Conservation (phyloP, 805 yeast genomes). For the Blastobotrys parvus region DNA sequence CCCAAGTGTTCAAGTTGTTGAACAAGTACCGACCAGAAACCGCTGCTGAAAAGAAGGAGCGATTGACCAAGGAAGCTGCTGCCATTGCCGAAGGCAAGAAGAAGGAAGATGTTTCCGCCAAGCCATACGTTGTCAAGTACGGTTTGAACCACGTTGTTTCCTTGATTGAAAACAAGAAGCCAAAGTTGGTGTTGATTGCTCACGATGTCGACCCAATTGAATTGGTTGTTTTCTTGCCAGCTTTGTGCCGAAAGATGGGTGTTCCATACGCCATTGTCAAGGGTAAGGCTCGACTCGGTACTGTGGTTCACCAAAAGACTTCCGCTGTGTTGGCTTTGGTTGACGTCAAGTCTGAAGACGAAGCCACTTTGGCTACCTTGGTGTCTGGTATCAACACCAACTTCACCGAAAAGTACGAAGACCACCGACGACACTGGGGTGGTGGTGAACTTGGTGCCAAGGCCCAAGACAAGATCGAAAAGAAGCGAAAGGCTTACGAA, state of each 20-base stretch:
- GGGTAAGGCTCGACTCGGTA: conserved; percentile 98
- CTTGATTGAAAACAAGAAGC: conserved; percentile 96
- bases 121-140: conserved; percentile 95
- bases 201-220: conserved; percentile 99
- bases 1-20: conserved; percentile 92
- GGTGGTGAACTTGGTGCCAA: conserved; percentile 98
- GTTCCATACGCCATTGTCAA: conserved; percentile 97
- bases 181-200: conserved; percentile 94
- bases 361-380: conserved; percentile 87
- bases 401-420: conserved; percentile 92
- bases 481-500: conserved; percentile 53
- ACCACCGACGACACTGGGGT: conserved; percentile 98
- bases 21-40: conserved; percentile 99
- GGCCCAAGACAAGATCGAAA: conserved; percentile 77
- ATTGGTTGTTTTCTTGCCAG: conserved; percentile 94
- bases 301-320: conserved; percentile 95
- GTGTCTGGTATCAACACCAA: conserved; percentile 88
- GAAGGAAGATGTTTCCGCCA: conserved; percentile 92
- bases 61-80: conserved; percentile 98
- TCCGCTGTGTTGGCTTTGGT: conserved; percentile 96
- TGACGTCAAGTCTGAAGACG: conserved; percentile 91
- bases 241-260: conserved; percentile 99
- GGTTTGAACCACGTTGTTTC: conserved; percentile 99
- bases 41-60: conserved; percentile 94
- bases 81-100: conserved; percentile 97